Evolutionary conservation across 1,284 basidiomycete species (phyloP).

Genomic region (Trichosporon sp.): DNA sequence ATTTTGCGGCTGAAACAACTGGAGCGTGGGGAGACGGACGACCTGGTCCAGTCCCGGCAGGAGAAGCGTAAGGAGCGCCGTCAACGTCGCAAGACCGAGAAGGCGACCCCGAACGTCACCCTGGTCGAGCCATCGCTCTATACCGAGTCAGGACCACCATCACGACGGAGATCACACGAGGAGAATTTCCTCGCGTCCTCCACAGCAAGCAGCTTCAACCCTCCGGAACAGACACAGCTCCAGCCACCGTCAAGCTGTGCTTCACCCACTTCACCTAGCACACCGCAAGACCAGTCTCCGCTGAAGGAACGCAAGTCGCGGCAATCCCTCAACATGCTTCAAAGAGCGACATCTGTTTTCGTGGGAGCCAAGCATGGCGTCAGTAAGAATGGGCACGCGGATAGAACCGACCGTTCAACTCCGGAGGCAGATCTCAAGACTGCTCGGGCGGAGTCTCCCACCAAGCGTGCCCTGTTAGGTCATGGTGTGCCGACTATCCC

Average conservation of each 20-base stretch:
- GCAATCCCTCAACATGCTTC: constrained; percentile 88
- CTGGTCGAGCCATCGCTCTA: neutral
- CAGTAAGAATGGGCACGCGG: constrained; percentile 24
- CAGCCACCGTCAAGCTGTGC: neutral
- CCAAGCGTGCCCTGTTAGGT: constrained; percentile 33
- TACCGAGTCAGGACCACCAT: neutral
- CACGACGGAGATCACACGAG: neutral
- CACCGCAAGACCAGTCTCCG: constrained; percentile 32
- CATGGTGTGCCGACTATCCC: neutral
- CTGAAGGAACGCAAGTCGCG: constrained; percentile 62
- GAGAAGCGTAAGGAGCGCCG: constrained; percentile 39
- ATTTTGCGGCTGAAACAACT: constrained; percentile 76
- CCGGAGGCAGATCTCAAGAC: constrained; percentile 14
- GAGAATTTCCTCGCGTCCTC: constrained; percentile 1
- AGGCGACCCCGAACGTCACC: neutral
- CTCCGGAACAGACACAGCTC: neutral
- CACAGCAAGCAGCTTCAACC: constrained; percentile 14
- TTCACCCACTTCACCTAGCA: constrained; percentile 8
- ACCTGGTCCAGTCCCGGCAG: constrained; percentile 40
- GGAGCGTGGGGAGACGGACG: constrained; percentile 54
- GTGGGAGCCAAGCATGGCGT: constrained; percentile 56
- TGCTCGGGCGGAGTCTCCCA: constrained; percentile 39
- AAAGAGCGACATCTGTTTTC: constrained; percentile 80
- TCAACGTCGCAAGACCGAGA: constrained; percentile 32
- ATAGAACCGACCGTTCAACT: constrained; percentile 15